Base-by-base conservation (phyloP, 306 rosid species). In the Pterocarpus santalinus region DNA sequence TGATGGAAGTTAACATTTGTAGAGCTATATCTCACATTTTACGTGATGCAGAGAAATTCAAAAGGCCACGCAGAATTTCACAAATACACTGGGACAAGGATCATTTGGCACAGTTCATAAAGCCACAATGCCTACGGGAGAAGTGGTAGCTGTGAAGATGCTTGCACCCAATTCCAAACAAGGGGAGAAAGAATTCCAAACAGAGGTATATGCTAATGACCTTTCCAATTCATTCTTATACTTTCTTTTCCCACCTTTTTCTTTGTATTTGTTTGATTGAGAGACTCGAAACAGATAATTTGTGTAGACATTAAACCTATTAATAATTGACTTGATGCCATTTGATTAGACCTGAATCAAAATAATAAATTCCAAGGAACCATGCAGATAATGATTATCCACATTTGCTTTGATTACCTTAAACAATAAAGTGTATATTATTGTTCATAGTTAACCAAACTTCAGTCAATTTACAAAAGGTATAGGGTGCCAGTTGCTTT, bases 171-270 rank as follows among this genome's bases (percentile, higher is more conserved):
- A 91, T 76, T 92, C 97, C 52, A 91, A 90, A 83, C 97, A 92
- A 75, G 97, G 97, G 75, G 95, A 92, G 79, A 90, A 66, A 70
- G 95, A 92, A 82, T 92, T 92, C 80, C 94, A 89, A 81, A 90
- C 95, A 32, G 97, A 92, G 92, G 97, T 89, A 86, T 16, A 39
- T 57, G 52, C 44, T 56, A 34, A 65, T 65, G 28, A 22, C 28
- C 28, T 22, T 22, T 22, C 28, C 28, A 22, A 22, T 22, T 22
- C 28, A 22, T 22, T 22, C 28, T 22, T 22, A 22, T 22, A 22
- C 28, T 22, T 22, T 22, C 28, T 22, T 22, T 22, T 22, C 28
- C 28, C 28, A 22, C 28, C 28, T 22, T 22, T 22, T 22, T 22
- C 28, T 22, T 22, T 22, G 28, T 22, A 22, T 22, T 22, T 22